Evolutionary conservation across 2,329 filamentous ascomycete species (phyloP).

Genomic region (Fusarium udum): DNA sequence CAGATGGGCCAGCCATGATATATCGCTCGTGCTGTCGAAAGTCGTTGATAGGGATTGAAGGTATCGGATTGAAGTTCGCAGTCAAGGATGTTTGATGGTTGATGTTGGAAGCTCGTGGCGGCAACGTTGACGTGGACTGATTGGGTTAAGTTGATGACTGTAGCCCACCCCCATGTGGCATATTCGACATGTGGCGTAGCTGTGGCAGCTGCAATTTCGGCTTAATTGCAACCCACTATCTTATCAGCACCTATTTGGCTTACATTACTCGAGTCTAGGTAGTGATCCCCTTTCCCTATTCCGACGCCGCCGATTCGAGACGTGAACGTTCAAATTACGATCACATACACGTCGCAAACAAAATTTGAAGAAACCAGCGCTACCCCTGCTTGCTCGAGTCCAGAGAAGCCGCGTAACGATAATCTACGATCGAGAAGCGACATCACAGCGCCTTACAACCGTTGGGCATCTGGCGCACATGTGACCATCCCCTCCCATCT

Average conservation of each 20-base stretch:
- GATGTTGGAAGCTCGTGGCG: slow-evolving; percentile 23
- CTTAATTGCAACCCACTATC: slow-evolving; percentile 40
- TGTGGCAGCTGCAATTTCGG: slow-evolving; percentile 37
- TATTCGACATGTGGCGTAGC: slow-evolving; percentile 13
- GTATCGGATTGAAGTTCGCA: background rate
- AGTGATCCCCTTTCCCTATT: slow-evolving; percentile 41
- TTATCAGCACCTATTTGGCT: slow-evolving; percentile 40
- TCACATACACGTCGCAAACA: slow-evolving; percentile 25
- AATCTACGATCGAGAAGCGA: slow-evolving; percentile 25
- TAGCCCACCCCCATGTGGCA: slow-evolving; percentile 25
- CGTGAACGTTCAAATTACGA: slow-evolving; percentile 31
- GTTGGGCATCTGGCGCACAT: slow-evolving; percentile 38
- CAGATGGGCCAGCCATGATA: slow-evolving; percentile 48
- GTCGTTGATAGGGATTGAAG: background rate
- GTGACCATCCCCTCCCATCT: slow-evolving; percentile 39
- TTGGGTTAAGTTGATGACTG: slow-evolving; percentile 8
- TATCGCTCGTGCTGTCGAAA: background rate
- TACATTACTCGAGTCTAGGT: slow-evolving; percentile 37
- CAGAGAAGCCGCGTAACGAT: slow-evolving; percentile 8
- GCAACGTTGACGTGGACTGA: slow-evolving; percentile 26
- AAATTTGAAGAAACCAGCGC: background rate
- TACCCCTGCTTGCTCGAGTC: background rate
- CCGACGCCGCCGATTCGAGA: slow-evolving; percentile 40
- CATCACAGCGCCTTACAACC: slow-evolving; percentile 32
- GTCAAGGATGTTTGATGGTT: slow-evolving; percentile 13